Conservation (phyloP, 2,329 filamentous ascomycete genomes). For the Aureobasidium namibiae region DNA sequence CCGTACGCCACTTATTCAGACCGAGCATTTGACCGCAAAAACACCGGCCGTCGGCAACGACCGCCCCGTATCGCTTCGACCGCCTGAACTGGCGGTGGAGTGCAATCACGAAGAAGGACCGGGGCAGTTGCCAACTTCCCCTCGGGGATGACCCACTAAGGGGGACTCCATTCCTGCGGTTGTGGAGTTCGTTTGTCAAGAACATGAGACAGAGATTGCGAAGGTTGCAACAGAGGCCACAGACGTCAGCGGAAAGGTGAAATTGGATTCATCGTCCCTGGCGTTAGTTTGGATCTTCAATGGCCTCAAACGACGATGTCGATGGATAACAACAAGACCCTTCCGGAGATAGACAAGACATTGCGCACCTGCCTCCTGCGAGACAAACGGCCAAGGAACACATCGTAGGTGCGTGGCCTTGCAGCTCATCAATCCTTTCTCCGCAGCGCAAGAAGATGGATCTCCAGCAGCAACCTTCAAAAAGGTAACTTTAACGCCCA, state of each 20-base stretch:
- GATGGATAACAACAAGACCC: neutral
- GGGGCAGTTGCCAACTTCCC: neutral
- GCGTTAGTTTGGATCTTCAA: neutral
- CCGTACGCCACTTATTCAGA: neutral
- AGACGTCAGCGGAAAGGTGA: neutral
- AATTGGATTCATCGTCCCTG: neutral
- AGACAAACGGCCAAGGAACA: neutral
- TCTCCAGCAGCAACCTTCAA: neutral
- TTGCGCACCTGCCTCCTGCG: neutral
- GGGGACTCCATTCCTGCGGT: neutral
- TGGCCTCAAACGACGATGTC: neutral
- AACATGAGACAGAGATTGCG: neutral
- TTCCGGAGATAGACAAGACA: too few species aligned
- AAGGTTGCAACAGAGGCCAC: neutral
- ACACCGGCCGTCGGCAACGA: slow-evolving; percentile 1
- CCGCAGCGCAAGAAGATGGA: neutral
- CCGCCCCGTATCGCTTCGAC: neutral
- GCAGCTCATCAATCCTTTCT: neutral
- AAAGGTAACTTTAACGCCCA: neutral
- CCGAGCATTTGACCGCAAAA: neutral
- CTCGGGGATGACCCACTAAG: neutral
- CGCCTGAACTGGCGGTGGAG: neutral
- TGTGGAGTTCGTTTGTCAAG: neutral
- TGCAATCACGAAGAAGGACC: neutral
- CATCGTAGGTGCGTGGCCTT: neutral